Base-by-base conservation (phyloP, 768 basidiomycete genomes). In the Psilocybe sp. region DNA sequence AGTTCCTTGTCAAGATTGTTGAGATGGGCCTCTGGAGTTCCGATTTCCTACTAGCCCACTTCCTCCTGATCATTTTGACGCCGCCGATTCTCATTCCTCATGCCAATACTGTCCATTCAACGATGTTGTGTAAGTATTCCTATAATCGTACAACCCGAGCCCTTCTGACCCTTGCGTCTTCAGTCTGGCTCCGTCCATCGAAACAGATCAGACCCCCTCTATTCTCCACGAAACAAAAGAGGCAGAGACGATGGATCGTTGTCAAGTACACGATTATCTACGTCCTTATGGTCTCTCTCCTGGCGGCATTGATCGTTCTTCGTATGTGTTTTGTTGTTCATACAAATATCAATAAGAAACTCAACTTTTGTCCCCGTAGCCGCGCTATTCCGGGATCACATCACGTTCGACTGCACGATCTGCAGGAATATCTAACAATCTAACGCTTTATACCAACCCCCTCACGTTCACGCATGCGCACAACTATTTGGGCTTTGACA, bases 1-100 rank as follows among this genome's bases (percentile, higher is more conserved):
- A 98, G 76, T 97, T 89, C 64, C 81, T 98, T 49, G 95, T 98
- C 72, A 99, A 98, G 78, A 91, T 96, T 51, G 92, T 98, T 56
- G 96, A 98, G 71, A 90, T 98, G 87, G 91, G 91, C 19, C 73
- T 98, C 13, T 98, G 96, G 89, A 87, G 87, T 41, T 95, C 92
- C 6, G 97, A 98, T 72, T 97, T 98, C 75, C 70, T 98, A 37
- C 76, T 92, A 43, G 87, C 77, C 4, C 91, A 92, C 61, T 70
- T 98, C 49, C 78, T 98, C 10, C 72, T 98, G 57, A 81, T 97
- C 66, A 83, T 97, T 60, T 72, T 98, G 68, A 90, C 92, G 6
- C 84, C 85, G 13, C 89, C 92, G 0, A 75, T 88, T 51, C 65
- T 96, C 58, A 84, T 98, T 46, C 97, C 97, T 0, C 95, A 85